Base-by-base conservation (phyloP, 768 basidiomycete genomes). In the Russula sp. region DNA sequence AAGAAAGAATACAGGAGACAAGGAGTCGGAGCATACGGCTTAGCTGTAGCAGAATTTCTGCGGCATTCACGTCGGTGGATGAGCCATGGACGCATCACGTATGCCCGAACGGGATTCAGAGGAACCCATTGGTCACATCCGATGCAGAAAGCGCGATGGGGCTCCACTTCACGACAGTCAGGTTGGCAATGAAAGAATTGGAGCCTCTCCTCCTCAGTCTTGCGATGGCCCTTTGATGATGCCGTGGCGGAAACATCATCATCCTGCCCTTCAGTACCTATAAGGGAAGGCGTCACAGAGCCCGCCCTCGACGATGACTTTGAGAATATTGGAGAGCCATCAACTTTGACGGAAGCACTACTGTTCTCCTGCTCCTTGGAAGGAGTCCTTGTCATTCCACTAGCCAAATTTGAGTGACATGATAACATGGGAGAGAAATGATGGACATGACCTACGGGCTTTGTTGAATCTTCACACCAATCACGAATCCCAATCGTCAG, bases 131-230 rank as follows among this genome's bases (percentile, higher is more conserved):
- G 79, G 43, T 79, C 72, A 69, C 87, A 89, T 38, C 80, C 74
- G 20, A 72, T 78, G 67, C 87, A 89, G 56, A 77, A 76, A n/a
- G 79, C 84, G 9, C 78, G 76, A 71, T 82, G 79, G 2, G 81
- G 77, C 60, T 86, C 84, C 49, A 86, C 70, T 34, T 76, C 75
- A 34, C 77, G 77, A 62, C 84, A 84, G 51, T 82, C 77, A 6
- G 83, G 74, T 65, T 88, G 81, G 62, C 84, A 82, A 63, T 80
- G 79, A 70, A 85, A 83, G 70, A 84, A 84, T 67, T 83, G 77
- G 41, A 82, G 77, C 34, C 87, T 82, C 65, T 87, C 85, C 8
- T 74, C 72, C 73, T 86, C 86, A 25, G 76, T 81, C 59, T 84
- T 82, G 41, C 83, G 81, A 42, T 80, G 77, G 49, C 73, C 69